Conservation (phyloP, 2,329 filamentous ascomycete species). For the Fusarium algeriense region DNA sequence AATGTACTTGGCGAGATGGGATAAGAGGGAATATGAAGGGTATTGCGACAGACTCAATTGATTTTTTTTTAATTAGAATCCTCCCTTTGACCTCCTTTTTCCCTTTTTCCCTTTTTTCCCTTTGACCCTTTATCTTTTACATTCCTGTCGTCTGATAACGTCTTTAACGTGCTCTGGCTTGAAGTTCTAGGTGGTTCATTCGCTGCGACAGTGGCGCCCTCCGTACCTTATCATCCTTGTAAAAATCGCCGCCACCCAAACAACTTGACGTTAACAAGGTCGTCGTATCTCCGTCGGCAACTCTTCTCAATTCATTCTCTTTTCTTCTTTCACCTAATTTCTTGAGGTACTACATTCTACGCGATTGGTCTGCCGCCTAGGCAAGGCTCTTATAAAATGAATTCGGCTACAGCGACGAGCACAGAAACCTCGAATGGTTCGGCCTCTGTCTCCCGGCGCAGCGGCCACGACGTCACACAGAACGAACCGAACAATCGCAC, state of each 20-base stretch:
- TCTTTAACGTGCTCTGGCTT: conserved; percentile 32
- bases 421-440: conserved; percentile 49
- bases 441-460: conserved; percentile 44
- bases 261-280: conserved; percentile 33
- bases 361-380: conserved; percentile 29
- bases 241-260: conserved; percentile 31
- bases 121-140: conserved; percentile 21
- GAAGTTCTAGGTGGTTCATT: conserved; percentile 31
- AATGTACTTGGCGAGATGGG: conserved; percentile 33
- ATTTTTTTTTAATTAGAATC: conserved; percentile 7
- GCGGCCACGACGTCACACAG: conserved; percentile 46
- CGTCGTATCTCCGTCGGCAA: conserved; percentile 12
- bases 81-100: conserved; percentile 23
- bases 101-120: conserved; percentile 16
- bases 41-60: conserved; percentile 38
- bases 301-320: conserved; percentile 14
- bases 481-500: conserved; percentile 38
- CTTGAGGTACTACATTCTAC: background rate
- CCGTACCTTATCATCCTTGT: conserved; percentile 36
- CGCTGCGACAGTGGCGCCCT: conserved; percentile 37
- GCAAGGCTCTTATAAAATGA: conserved; percentile 51
- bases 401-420: conserved; percentile 56
- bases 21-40: conserved; percentile 15
- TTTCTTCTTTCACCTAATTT: background rate
- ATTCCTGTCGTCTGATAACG: conserved; percentile 39